A percentile compares a stretch with the other conserved stretches of the same genome.
Conservation (phyloP, 2,329 filamentous ascomycete genomes). For the Lasiodiplodia citricola region DNA sequence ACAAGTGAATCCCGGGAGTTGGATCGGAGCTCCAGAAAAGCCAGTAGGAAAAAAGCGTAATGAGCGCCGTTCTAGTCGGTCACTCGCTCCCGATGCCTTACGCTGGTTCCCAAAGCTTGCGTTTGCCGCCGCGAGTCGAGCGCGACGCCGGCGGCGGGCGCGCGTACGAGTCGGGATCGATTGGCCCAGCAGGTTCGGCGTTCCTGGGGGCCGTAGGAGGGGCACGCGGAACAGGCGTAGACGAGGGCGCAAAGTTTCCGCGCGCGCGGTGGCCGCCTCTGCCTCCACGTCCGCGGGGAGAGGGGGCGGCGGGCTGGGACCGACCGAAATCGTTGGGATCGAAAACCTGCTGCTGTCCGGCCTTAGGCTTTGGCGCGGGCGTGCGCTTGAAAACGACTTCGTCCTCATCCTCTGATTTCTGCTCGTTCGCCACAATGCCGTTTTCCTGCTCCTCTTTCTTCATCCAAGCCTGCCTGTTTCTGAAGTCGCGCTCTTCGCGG, state of each 20-base stretch:
- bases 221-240: slow-evolving; percentile 33
- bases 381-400: slow-evolving; percentile 42
- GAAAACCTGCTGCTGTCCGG: slow-evolving; percentile 44
- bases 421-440: slow-evolving; percentile 1
- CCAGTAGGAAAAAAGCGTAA: slow-evolving; percentile 17
- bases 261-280: slow-evolving; percentile 34
- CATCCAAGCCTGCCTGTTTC: slow-evolving; percentile 45
- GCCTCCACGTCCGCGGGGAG: slow-evolving; percentile 33
- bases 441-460: slow-evolving; percentile 43
- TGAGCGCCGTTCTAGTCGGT: slow-evolving; percentile 6
- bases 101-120: slow-evolving; percentile 49
- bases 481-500: slow-evolving; percentile 56
- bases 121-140: slow-evolving; percentile 40
- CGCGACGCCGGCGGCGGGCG: slow-evolving; percentile 40
- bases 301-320: slow-evolving; percentile 32
- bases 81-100: slow-evolving; percentile 28
- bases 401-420: slow-evolving; percentile 42
- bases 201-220: slow-evolving; percentile 34
- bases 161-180: slow-evolving; percentile 48
- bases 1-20: slow-evolving; percentile 11
- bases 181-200: slow-evolving; percentile 35
- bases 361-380: slow-evolving; percentile 30
- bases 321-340: slow-evolving; percentile 57
- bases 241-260: slow-evolving; percentile 25
- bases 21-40: slow-evolving; percentile 22